phyloP scores from a whole-genome alignment of 2,329 filamentous ascomycete genomes.

The Sarocladiaceae sp. region DNA sequence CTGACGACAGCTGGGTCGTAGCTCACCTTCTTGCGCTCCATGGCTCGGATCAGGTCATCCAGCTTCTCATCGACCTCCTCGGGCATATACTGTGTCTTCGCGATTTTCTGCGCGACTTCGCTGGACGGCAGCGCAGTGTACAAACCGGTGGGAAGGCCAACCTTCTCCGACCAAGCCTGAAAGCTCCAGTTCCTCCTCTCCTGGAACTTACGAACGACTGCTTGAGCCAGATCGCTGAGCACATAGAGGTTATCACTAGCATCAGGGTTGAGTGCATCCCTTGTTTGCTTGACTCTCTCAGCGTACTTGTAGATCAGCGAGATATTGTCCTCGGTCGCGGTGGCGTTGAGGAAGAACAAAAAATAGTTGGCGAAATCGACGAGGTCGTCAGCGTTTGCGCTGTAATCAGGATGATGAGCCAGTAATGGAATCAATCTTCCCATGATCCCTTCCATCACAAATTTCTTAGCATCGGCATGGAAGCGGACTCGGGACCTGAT shows the following conservation, averaged over 20 bases:
- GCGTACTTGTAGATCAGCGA: conserved; percentile 88
- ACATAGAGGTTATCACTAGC: conserved; percentile 76
- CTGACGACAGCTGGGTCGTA: background rate
- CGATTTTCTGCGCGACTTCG: conserved; percentile 76
- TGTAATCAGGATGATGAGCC: conserved; percentile 91
- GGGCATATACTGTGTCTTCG: conserved; percentile 78
- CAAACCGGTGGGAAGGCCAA: conserved; percentile 74
- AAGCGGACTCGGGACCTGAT: conserved; percentile 73
- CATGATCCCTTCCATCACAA: conserved; percentile 75
- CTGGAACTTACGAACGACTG: conserved; percentile 78
- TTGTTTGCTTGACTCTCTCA: conserved; percentile 86
- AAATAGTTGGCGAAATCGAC: conserved; percentile 85
- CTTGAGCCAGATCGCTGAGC: conserved; percentile 80
- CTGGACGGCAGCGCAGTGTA: conserved; percentile 74
- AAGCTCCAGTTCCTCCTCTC: conserved; percentile 83
- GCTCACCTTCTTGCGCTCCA: conserved; percentile 70
- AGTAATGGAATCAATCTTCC: conserved; percentile 81
- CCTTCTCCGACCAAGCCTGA: conserved; percentile 76
- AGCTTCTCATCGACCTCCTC: conserved; percentile 72
- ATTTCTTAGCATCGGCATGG: conserved; percentile 54
- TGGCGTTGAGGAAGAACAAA: conserved; percentile 77
- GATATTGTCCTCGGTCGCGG: conserved; percentile 83
- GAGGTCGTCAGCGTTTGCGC: conserved; percentile 60
- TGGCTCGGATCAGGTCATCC: conserved; percentile 58
- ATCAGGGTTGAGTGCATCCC: conserved; percentile 67